Evolutionary conservation across 1,284 basidiomycete genomes (phyloP).

Genomic region (Coniferiporia sulphurascens): DNA sequence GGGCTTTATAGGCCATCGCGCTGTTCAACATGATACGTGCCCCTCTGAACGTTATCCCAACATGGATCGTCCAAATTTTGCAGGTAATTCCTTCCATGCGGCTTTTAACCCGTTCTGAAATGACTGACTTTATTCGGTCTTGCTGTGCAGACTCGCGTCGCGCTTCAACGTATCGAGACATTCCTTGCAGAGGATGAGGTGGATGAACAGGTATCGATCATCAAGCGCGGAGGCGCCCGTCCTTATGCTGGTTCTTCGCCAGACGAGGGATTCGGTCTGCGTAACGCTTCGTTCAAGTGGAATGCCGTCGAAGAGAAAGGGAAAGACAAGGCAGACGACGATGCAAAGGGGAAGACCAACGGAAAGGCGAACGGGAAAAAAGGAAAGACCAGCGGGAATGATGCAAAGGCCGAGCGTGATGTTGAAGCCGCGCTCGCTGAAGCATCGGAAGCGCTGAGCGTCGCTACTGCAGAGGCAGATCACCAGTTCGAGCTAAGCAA

Average conservation of each 20-base stretch:
- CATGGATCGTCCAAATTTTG: conserved; percentile 59
- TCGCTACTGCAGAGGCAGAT: conserved; percentile 29
- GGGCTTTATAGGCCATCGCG: conserved; percentile 50
- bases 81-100: conserved; percentile 33
- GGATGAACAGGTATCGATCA: conserved; percentile 59
- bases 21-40: conserved; percentile 69
- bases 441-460: neutral
- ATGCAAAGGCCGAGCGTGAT: conserved; percentile 20
- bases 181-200: conserved; percentile 85
- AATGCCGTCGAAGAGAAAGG: conserved; percentile 49
- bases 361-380: conserved; percentile 24
- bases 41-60: conserved; percentile 68
- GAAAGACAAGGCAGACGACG: conserved; percentile 21
- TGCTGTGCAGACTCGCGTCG: conserved; percentile 57
- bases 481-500: conserved; percentile 58
- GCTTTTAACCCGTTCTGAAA: neutral
- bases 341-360: conserved; percentile 22
- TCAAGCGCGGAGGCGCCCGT: conserved; percentile 37
- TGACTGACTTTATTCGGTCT: neutral
- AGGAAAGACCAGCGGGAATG: conserved; percentile 6
- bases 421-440: conserved; percentile 12
- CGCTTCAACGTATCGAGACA: conserved; percentile 74
- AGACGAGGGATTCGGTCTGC: conserved; percentile 51
- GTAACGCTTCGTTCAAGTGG: conserved; percentile 68
- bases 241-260: conserved; percentile 24